Conservation (phyloP, 495 filamentous ascomycete genomes). For the Hypoxylon rickii region DNA sequence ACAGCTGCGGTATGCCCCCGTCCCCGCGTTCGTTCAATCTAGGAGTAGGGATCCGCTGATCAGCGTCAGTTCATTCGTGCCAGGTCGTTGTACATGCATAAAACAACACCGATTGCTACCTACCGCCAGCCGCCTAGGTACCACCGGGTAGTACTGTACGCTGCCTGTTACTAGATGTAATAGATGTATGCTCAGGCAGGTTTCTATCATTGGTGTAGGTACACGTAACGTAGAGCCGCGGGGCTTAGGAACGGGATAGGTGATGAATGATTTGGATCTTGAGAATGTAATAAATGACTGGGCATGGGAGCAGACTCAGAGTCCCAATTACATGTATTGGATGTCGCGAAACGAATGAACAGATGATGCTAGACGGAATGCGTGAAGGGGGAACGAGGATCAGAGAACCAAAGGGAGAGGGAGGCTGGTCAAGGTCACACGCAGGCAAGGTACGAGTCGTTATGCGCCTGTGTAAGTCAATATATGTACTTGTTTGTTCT, state of each 20-base stretch:
- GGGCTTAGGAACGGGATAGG: no score
- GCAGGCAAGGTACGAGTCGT: background rate
- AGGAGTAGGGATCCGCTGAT: slow-evolving; percentile 26
- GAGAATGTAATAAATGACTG: background rate
- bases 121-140: no score
- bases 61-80: slow-evolving; percentile 33
- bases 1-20: background rate
- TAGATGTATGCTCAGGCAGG: no score
- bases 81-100: slow-evolving; percentile 26
- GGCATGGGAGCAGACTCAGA: background rate
- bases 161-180: background rate
- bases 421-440: background rate
- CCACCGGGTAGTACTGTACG: no score
- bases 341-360: background rate
- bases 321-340: no score
- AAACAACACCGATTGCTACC: background rate
- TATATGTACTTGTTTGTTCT: background rate
- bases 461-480: no score
- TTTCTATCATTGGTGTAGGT: no score
- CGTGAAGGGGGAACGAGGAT: background rate
- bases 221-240: no score
- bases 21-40: background rate
- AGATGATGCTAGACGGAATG: background rate
- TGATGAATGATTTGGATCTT: background rate
- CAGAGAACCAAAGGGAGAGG: background rate